Evolutionary conservation across 768 basidiomycete species (phyloP).

Genomic region (Hysterangium stoloniferum): DNA sequence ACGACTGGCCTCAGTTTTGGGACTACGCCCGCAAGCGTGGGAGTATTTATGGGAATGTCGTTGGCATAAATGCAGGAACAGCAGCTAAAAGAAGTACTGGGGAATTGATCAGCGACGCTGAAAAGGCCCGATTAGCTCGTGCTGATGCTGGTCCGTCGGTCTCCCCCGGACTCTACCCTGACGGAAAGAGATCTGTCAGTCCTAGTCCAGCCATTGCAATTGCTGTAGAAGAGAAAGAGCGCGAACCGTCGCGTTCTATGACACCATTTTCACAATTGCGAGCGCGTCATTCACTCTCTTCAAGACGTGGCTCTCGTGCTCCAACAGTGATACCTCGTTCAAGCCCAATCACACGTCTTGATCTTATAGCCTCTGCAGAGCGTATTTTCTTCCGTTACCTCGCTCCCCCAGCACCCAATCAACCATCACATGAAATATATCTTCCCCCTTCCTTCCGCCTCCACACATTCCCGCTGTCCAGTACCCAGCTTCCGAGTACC

Average conservation of each 20-base stretch:
- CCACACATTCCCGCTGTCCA: conserved; percentile 80
- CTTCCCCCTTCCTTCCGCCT: conserved; percentile 90
- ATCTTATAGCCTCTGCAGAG: conserved; percentile 89
- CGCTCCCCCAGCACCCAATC: conserved; percentile 65
- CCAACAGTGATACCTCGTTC: conserved; percentile 93
- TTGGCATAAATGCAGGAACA: conserved; percentile 50
- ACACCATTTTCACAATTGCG: conserved; percentile 49
- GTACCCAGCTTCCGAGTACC: conserved; percentile 61
- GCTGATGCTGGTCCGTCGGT: conserved; percentile 24
- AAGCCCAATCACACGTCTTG: conserved; percentile 79
- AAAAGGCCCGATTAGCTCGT: conserved; percentile 52
- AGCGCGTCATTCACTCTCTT: conserved; percentile 42
- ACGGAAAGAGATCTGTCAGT: conserved; percentile 44
- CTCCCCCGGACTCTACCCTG: conserved; percentile 24
- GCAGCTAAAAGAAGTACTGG: conserved; percentile 70
- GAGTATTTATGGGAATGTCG: conserved; percentile 87
- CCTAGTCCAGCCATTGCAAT: conserved; percentile 50
- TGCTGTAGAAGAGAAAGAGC: conserved; percentile 25
- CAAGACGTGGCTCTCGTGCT: conserved; percentile 74
- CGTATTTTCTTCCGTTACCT: conserved; percentile 95
- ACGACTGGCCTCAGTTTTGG: conserved; percentile 99
- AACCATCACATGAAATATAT: conserved; percentile 93
- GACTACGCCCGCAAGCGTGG: conserved; percentile 87
- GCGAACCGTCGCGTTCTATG: conserved; percentile 46
- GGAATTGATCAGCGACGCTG: conserved; percentile 61